A percentile compares a stretch with the other conserved stretches of the same genome.
These are phyloP conservation scores for Pharnaceum exiguum DNA, from an alignment of 148 eudicot species.

Conservation along the genomic window DNA sequence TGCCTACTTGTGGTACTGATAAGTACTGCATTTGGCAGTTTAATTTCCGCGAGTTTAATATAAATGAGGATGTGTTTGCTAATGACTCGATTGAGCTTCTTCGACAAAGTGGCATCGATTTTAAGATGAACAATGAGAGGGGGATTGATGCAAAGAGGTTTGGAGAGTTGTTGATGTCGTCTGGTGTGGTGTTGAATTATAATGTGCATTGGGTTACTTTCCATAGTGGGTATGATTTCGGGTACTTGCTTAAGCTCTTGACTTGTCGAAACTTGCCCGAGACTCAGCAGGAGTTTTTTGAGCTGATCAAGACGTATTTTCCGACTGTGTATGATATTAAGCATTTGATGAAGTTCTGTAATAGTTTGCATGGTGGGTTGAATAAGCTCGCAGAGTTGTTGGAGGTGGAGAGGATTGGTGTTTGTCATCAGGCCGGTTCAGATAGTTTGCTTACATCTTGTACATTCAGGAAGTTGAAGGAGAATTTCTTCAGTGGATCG, in stretches of 20 bases:
- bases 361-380: slow-evolving; percentile 42
- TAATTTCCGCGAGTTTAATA: slow-evolving; percentile 48
- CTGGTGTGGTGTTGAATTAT: slow-evolving; percentile 44
- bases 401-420: slow-evolving; percentile 42
- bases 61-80: slow-evolving; percentile 41
- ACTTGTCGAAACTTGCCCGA: slow-evolving; percentile 40
- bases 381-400: slow-evolving; percentile 38
- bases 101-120: slow-evolving; percentile 42
- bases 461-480: slow-evolving; percentile 43
- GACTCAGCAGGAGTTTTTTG: slow-evolving; percentile 37
- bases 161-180: slow-evolving; percentile 53
- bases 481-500: slow-evolving; percentile 35
- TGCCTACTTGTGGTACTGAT: slow-evolving; percentile 49
- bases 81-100: slow-evolving; percentile 47
- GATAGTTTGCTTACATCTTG: slow-evolving; percentile 50
- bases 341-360: slow-evolving; percentile 41
- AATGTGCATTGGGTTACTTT: slow-evolving; percentile 51
- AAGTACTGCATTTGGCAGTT: slow-evolving; percentile 53
- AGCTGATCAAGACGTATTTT: slow-evolving; percentile 32
- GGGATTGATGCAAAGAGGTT: slow-evolving; percentile 43
- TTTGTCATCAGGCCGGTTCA: slow-evolving; percentile 43
- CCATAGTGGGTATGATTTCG: slow-evolving; percentile 56
- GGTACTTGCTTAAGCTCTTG: slow-evolving; percentile 53
- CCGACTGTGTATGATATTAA: slow-evolving; percentile 42
- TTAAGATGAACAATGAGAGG: slow-evolving; percentile 34